Evolutionary conservation across 192 early-diverging fungal species (phyloP).

Genomic region (Phycomyces nitens): DNA sequence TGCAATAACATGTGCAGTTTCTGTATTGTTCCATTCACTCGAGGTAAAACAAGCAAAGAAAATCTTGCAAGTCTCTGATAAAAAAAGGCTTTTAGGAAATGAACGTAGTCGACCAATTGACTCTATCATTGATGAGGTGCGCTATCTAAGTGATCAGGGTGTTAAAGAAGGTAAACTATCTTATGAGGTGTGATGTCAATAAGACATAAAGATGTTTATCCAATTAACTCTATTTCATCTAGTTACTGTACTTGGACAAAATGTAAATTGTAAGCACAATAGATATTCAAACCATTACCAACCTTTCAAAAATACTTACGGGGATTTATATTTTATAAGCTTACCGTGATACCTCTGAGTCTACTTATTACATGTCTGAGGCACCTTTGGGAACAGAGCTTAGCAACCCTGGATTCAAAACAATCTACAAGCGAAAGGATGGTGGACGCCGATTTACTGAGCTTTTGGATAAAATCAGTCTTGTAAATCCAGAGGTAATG

Average conservation of each 20-base stretch:
- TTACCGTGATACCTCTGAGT: constrained; percentile 65
- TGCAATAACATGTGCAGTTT: constrained; percentile 84
- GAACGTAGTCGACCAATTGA: constrained; percentile 70
- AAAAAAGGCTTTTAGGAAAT: constrained; percentile 35
- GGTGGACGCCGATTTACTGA: constrained; percentile 75
- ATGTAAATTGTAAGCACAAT: constrained; percentile 59
- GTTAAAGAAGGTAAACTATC: constrained; percentile 44
- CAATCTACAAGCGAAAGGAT: constrained; percentile 72
- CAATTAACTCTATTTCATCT: not conserved
- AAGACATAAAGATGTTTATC: not conserved
- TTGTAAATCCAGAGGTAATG: constrained; percentile 60
- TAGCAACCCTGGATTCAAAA: constrained; percentile 64
- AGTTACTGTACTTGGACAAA: constrained; percentile 74
- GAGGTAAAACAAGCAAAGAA: constrained; percentile 37
- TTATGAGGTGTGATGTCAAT: not conserved
- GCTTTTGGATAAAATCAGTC: constrained; percentile 62
- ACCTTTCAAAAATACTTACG: no score
- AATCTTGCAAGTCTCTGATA: no score
- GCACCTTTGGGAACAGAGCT: constrained; percentile 37
- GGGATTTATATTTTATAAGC: no score
- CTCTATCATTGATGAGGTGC: constrained; percentile 64
- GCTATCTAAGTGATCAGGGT: constrained; percentile 59
- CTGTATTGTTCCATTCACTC: constrained; percentile 76
- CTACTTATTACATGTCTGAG: constrained; percentile 40
- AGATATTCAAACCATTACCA: no score